Conservation (phyloP, 177 flowering plant species). For the Vitis hybrid region DNA sequence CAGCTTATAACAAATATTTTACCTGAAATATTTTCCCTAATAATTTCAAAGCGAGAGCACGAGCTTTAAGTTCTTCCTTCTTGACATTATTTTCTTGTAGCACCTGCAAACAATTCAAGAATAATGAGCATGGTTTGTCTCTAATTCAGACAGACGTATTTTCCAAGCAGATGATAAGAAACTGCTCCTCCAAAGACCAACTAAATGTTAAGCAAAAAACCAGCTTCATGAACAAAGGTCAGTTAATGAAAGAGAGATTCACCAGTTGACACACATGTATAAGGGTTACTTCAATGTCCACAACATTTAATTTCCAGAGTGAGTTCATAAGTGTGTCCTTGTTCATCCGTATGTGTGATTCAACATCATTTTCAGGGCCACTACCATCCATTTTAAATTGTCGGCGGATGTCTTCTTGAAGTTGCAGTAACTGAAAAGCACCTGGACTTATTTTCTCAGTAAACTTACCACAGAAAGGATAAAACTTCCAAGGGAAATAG, state of each 20-base stretch:
- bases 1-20: background rate
- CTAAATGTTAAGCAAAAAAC: background rate
- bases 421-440: constrained; percentile 84
- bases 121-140: background rate
- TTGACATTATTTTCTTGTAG: constrained; percentile 61
- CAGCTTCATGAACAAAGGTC: background rate
- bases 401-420: constrained; percentile 68
- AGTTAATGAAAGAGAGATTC: constrained; percentile 14
- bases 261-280: constrained; percentile 94
- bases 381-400: constrained; percentile 58
- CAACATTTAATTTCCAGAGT: constrained; percentile 90
- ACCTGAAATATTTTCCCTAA: constrained; percentile 89
- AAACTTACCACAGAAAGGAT: background rate
- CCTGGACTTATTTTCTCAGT: constrained; percentile 44
- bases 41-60: constrained; percentile 70
- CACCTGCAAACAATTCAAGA: constrained; percentile 44
- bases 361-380: constrained; percentile 51
- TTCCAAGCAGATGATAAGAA: background rate
- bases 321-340: constrained; percentile 77
- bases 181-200: background rate
- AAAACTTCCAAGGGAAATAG: background rate
- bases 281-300: constrained; percentile 89
- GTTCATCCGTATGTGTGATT: constrained; percentile 59
- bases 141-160: background rate
- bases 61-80: constrained; percentile 83